Evolutionary conservation across 2,329 filamentous ascomycete species (phyloP), one percentile per base, ranked within the genome.

Genomic region (Macrophomina pseudophaseolina): DNA sequence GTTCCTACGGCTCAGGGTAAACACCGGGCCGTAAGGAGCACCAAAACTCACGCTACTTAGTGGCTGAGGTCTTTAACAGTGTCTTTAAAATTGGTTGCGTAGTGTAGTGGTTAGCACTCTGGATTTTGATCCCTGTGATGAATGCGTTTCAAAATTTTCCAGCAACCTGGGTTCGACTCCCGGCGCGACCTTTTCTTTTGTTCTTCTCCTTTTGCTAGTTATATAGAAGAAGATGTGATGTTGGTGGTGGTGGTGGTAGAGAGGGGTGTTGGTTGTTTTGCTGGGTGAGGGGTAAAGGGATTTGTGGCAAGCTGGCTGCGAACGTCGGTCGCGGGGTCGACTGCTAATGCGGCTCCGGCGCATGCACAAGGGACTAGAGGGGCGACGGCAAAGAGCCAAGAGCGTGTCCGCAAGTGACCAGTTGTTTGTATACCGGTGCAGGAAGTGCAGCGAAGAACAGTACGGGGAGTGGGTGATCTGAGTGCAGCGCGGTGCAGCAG

Each of bases 71-170:
- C 14, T 7, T 3, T 9, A 14, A 1, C 6, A 4, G 1, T 30
- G 3, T 11, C 23, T 46, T 7, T 38, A 59, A 44, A 44, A 5
- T 44, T 11, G 54, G 54, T 59, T 44, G 54, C 35, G 54, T 59
- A 59, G 54, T 59, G 54, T 59, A 59, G 54, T 59, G 54, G 54
- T 59, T 59, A 59, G 54, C 54, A 59, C 54, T 59, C 28, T 46
- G 54, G 54, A 59, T 59, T 59, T 59, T 59, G 54, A 59, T 44
- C n/a, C 38, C 23, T 16, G 8, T 16, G 30, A 44, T 23, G 23
- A 23, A 23, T 23, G 23, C n/a, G 23, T 14, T 44, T 32, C 38
- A 46, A 23, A 23, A 40, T 16, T 3, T 59, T 59, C 54, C 54
- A 46, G 28, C 54, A 59, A 59, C 54, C 54, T 30, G 54, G 54